A percentile compares a stretch with the other conserved stretches of the same genome.
phyloP scores from a whole-genome alignment of 1,139 yeast species.

The Scheffersomyces insectosa region DNA sequence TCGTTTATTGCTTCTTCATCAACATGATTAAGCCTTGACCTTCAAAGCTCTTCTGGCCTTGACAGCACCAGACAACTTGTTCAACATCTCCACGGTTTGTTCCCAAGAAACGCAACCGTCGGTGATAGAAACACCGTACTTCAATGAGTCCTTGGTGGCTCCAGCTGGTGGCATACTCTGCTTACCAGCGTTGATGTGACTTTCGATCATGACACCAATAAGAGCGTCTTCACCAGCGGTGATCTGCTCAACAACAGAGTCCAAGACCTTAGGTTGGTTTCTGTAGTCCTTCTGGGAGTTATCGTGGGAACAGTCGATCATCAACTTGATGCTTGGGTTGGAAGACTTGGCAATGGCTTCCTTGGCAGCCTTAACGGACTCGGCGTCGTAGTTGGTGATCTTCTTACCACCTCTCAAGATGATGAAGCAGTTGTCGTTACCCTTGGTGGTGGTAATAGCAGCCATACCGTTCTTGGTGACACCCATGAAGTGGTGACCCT shows the following conservation, averaged over 20 bases:
- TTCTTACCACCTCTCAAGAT: conserved; percentile 94
- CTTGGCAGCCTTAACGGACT: conserved; percentile 68
- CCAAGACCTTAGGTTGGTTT: conserved; percentile 89
- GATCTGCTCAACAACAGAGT: conserved; percentile 78
- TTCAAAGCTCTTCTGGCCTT: conserved; percentile 62
- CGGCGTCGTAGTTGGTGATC: conserved; percentile 86
- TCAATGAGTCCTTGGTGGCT: conserved; percentile 62
- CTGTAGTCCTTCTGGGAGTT: conserved; percentile 86
- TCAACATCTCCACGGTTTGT: conserved; percentile 77
- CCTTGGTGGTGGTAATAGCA: conserved; percentile 93
- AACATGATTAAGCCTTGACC: conserved; percentile 1
- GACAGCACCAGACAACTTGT: conserved; percentile 78
- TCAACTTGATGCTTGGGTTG: conserved; percentile 21
- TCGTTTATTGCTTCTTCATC: too few species aligned
- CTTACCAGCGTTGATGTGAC: conserved; percentile 88
- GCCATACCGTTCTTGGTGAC: conserved; percentile 92
- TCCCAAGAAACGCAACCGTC: conserved; percentile 97
- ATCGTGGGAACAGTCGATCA: conserved; percentile 98
- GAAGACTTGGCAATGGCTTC: conserved; percentile 30
- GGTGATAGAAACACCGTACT: conserved; percentile 95
- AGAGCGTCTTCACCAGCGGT: conserved; percentile 75
- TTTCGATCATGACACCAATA: conserved; percentile 95
- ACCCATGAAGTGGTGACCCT: conserved; percentile 90
- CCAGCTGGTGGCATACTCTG: conserved; percentile 72
- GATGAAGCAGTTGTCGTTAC: conserved; percentile 87